Percentiles rank a stretch among this genome's conserved stretches.
Evolutionary conservation across 495 filamentous ascomycete species (phyloP).

Genomic region (Friedmanniomyces simplex): DNA sequence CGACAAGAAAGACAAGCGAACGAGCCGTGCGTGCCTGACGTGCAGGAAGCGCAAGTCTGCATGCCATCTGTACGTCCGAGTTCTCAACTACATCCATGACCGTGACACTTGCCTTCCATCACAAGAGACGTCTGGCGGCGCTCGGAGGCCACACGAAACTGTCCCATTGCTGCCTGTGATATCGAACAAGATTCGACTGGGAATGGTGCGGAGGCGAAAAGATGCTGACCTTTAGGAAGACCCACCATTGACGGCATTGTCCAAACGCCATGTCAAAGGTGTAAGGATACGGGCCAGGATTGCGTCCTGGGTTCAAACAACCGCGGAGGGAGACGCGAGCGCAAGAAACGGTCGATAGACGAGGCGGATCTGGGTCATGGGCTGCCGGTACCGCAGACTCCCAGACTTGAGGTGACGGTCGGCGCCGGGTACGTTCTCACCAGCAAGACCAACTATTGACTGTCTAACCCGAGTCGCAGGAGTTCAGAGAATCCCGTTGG

Average conservation of each 20-base stretch:
- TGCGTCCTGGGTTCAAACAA: slow-evolving; percentile 53
- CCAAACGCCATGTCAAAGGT: slow-evolving; percentile 48
- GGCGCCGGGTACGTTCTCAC: neutral
- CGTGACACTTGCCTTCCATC: too few relatives aligned
- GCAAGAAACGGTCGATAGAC: slow-evolving; percentile 25
- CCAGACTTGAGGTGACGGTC: neutral
- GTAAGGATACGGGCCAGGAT: slow-evolving; percentile 47
- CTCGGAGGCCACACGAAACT: too few relatives aligned
- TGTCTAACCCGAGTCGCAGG: neutral
- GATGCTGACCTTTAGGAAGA: neutral
- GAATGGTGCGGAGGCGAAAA: neutral
- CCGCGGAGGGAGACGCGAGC: slow-evolving; percentile 50
- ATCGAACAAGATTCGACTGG: too few relatives aligned
- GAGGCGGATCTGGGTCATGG: slow-evolving; percentile 20
- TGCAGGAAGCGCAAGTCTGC: slow-evolving; percentile 54
- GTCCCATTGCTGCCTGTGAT: too few relatives aligned
- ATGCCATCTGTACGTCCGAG: slow-evolving; percentile 48
- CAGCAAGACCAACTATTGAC: neutral
- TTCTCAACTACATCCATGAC: neutral
- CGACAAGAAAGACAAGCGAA: slow-evolving; percentile 37
- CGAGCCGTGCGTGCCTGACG: slow-evolving; percentile 51
- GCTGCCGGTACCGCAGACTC: slow-evolving; percentile 4
- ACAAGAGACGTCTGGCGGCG: too few relatives aligned
- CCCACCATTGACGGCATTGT: slow-evolving; percentile 30
- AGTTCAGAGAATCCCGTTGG: neutral